Base-by-base conservation (phyloP, 2,329 filamentous ascomycete species). In the Blastomyces parvus region DNA sequence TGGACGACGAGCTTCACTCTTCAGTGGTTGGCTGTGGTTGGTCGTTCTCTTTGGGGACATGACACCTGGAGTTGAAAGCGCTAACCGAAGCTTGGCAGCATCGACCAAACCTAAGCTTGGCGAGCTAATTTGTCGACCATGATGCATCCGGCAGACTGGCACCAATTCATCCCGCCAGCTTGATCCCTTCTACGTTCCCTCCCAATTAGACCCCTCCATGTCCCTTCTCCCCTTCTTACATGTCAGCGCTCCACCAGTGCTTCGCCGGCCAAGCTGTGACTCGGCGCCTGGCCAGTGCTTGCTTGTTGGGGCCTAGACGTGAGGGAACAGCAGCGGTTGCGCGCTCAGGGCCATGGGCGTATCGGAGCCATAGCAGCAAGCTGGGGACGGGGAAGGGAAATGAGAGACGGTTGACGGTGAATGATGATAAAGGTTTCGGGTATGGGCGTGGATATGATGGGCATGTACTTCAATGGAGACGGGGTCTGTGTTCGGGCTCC, bases 161-260 rank as follows among this genome's bases (percentile, higher is more conserved):
- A 8, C 33, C 33, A 33, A 33, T 6, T 4, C 33, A 7, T 33
- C 33, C 33, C 5, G 33, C 33, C 27, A 30, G 4, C 27, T 30
- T 30, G 27, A 30, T 30, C 27, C 27, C 2, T 30, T 30, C 17
- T 42, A 13, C 38, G 11, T 42, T 7, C 8, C 33, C 8, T 42
- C 27, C 27, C 27, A n/a, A 42, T 22, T 52, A 2, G 8, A 11
- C 50, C 27, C 30, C 30, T 36, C 30, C 52, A 30, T 36, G 17
- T 36, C 14, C 57, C 7, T 22, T 30, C 27, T 46, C 55, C 14
- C 57, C 7, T 22, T 30, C 27, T 46, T 59, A 59, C 40, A 59
- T 59, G 57, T 59, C 57, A 27, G 25, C 38, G 27, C 42, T 59
- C 25, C 38, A 46, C 4, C 57, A 46, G 33, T 59, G 57, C 27